These are phyloP conservation scores for Leccinum proliferum DNA, from an alignment of 1,284 basidiomycete genomes.

Conservation along the genomic window DNA sequence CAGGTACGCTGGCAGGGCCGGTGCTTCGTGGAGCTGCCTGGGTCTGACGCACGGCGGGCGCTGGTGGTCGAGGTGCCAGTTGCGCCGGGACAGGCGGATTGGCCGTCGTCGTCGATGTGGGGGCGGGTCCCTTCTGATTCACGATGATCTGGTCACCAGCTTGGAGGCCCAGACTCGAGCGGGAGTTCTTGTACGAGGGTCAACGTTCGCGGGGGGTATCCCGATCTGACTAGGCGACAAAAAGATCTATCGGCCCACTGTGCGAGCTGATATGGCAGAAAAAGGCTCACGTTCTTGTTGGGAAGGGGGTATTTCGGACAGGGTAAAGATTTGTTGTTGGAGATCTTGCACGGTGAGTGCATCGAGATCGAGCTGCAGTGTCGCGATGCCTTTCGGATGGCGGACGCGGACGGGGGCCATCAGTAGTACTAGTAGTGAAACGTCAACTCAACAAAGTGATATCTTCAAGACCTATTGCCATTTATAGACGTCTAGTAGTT, in stretches of 20 bases:
- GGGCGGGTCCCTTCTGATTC: constrained; percentile 36
- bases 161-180: constrained; percentile 70
- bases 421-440: neutral
- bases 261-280: neutral
- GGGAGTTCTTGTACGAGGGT: constrained; percentile 68
- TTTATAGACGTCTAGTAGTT: constrained; percentile 1
- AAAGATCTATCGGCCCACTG: neutral
- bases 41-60: constrained; percentile 10
- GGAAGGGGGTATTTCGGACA: constrained; percentile 67
- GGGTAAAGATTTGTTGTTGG: constrained; percentile 61
- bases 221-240: constrained; percentile 62
- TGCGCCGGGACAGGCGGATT: constrained; percentile 10
- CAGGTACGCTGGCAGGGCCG: constrained; percentile 54
- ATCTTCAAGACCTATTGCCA: neutral
- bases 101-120: constrained; percentile 6
- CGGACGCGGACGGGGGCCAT: constrained; percentile 72
- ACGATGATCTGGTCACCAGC: constrained; percentile 84
- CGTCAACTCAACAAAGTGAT: neutral
- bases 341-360: constrained; percentile 65
- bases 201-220: constrained; percentile 76
- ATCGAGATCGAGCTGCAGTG: constrained; percentile 65
- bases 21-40: constrained; percentile 19
- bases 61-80: constrained; percentile 7
- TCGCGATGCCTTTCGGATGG: constrained; percentile 78
- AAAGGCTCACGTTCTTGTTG: constrained; percentile 67